These are phyloP conservation scores for Pelargonium citronellum DNA, from an alignment of 441 rosid genomes.

Conservation along the genomic window DNA sequence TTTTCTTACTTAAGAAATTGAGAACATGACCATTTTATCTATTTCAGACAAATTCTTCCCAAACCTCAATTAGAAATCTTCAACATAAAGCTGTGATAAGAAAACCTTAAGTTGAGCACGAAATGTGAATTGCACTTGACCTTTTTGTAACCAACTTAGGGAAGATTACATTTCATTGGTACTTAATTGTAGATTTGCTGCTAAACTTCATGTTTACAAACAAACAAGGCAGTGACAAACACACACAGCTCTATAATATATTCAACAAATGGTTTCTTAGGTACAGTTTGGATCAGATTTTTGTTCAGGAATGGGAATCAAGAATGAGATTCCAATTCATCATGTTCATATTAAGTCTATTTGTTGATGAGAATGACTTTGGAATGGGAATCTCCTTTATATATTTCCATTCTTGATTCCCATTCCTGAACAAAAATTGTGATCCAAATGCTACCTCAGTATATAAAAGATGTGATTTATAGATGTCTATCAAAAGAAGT, in stretches of 20 bases:
- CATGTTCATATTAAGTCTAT: no score
- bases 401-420: no score
- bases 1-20: no score
- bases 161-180: background rate
- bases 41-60: conserved; percentile 2
- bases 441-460: background rate
- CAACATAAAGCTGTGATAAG: background rate
- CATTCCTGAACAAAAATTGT: no score
- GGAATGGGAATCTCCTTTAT: no score
- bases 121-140: background rate
- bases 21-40: background rate
- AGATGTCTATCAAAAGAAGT: background rate
- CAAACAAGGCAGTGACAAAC: background rate
- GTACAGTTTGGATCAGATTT: no score
- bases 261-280: background rate
- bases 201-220: background rate
- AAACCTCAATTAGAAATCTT: background rate
- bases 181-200: background rate
- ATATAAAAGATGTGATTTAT: background rate
- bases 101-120: background rate
- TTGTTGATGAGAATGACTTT: no score
- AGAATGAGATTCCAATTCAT: no score
- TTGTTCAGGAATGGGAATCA: no score
- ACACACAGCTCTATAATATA: background rate
- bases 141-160: background rate